Evolutionary conservation across 305 asterid genomes (phyloP), one percentile per base, ranked within the genome.

Genomic region (Withania somnifera): DNA sequence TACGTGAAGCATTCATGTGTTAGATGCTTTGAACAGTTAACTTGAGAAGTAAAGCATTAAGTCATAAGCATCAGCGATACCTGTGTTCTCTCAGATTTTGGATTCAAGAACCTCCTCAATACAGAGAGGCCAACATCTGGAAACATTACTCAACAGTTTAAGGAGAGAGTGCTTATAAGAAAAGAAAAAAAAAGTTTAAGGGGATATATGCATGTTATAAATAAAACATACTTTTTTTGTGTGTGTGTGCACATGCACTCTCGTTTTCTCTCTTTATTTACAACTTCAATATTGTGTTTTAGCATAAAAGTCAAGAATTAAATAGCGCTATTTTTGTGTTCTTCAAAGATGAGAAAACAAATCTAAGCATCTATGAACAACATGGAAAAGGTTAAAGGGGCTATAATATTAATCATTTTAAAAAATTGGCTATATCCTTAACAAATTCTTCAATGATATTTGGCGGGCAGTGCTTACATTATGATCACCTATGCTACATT

Each of bases 121-220:
- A 94, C 89, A 86, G 98, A 95, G 78, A 95, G 97, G 53, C 99
- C 99, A 85, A 87, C 95, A 83, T 90, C 99, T 95, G 93, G 84
- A 89, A 79, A 84, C 26, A 60, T 73, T 78, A 20, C 82, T 66
- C 79, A 73, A 11, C 60, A 73, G 60, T 73, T 82, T 11, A 84
- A 82, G 73, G 56, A 40, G 20, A 78, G 67, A 86, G 81, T 32
- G 24, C 78, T 71, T 66, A 63, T 22, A 20, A 52, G 73, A 20
- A 53, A 28, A 51, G 42, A 19, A 13, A 71, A 14, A 40, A 3
- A 80, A 28, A 64, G 78, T n/a, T 32, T 32, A 52, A 63, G 56
- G 58, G 22, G 40, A 17, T 73, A 10, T 13, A 1, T 45, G 1
- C 24, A 19, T 30, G 6, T 7, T 13, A 8, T 4, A 2, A 13